A percentile compares a stretch with the other conserved stretches of the same genome.
Evolutionary conservation across 331 rosid species (phyloP).

Genomic region (Rhamnella rubrinervis): DNA sequence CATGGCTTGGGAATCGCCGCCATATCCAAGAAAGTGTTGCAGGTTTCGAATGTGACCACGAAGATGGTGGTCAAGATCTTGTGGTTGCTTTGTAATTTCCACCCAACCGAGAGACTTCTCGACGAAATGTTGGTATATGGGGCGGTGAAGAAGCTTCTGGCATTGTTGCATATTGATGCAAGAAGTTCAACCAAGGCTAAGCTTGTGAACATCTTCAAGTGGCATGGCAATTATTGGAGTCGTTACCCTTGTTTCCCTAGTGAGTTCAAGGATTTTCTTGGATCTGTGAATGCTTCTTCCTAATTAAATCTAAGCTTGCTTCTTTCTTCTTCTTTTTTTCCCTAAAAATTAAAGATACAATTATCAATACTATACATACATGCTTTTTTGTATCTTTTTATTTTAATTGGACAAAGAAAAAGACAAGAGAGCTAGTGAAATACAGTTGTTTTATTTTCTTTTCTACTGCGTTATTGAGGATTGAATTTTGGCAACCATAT

Average conservation of each 20-base stretch:
- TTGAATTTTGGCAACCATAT: too few relatives aligned
- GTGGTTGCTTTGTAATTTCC: constrained; percentile 34
- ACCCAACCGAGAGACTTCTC: constrained; percentile 38
- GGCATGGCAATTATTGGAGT: constrained; percentile 49
- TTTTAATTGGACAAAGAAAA: too few relatives aligned
- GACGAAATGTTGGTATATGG: constrained; percentile 57
- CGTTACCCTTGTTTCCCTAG: constrained; percentile 45
- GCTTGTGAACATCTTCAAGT: constrained; percentile 43
- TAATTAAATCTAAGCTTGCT: not conserved
- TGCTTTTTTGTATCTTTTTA: too few relatives aligned
- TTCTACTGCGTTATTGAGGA: too few relatives aligned
- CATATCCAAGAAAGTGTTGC: constrained; percentile 34
- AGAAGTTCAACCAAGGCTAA: constrained; percentile 39
- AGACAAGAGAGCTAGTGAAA: too few relatives aligned
- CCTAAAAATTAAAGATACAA: not conserved
- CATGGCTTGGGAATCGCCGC: constrained; percentile 49
- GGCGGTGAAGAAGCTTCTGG: constrained; percentile 48
- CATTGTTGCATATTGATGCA: constrained; percentile 44
- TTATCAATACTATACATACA: too few relatives aligned
- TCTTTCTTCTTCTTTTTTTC: not conserved
- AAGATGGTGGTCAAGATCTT: constrained; percentile 47
- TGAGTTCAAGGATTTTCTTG: constrained; percentile 36
- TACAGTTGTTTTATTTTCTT: too few relatives aligned
- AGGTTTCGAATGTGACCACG: constrained; percentile 34
- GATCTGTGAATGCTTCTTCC: constrained; percentile 8